A percentile compares a stretch with the other conserved stretches of the same genome.
Evolutionary conservation across 2,329 filamentous ascomycete species (phyloP).

Genomic region (Magnaporthiopsis poae): DNA sequence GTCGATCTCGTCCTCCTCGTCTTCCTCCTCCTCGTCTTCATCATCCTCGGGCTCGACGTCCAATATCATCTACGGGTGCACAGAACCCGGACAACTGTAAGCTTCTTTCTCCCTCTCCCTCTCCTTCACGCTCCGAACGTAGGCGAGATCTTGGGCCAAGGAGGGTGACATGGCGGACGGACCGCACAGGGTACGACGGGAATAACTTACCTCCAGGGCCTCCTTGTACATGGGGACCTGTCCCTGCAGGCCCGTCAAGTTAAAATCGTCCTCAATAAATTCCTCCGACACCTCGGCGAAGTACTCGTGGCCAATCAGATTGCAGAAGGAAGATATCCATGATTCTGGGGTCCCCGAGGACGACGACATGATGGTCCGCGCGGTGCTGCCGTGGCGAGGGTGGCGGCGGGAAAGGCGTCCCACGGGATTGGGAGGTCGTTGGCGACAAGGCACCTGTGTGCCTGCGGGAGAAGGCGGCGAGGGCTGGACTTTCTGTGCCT

Average conservation of each 20-base stretch:
- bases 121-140: no score
- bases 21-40: conserved; percentile 75
- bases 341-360: conserved; percentile 64
- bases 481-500: neutral
- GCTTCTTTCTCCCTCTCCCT: neutral
- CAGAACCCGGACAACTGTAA: neutral
- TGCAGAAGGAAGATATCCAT: conserved; percentile 97
- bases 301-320: conserved; percentile 90
- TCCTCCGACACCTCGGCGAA: conserved; percentile 98
- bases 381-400: neutral
- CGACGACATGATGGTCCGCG: conserved; percentile 40
- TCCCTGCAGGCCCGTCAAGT: conserved; percentile 85
- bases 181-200: neutral
- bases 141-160: neutral
- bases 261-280: conserved; percentile 99
- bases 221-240: conserved; percentile 99
- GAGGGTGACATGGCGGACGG: neutral
- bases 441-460: neutral
- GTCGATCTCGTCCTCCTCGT: conserved; percentile 65
- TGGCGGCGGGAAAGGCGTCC: neutral
- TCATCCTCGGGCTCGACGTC: conserved; percentile 95
- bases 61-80: conserved; percentile 68
- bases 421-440: neutral
- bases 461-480: neutral
- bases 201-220: conserved; percentile 61